Evolutionary conservation across 495 filamentous ascomycete genomes (phyloP).

Genomic region (Neurospora sp.): DNA sequence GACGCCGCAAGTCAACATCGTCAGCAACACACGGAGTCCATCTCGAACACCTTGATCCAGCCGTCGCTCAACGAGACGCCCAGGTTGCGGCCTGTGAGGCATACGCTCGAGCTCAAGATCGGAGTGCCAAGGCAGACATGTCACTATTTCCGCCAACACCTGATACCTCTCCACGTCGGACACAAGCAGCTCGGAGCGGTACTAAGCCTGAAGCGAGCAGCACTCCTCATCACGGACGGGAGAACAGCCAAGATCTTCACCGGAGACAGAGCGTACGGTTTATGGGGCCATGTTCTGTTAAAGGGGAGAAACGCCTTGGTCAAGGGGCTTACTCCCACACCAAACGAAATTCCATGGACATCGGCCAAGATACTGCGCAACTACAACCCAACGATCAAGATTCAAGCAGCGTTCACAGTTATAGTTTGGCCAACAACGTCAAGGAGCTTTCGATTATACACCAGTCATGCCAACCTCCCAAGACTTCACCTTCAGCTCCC

Average conservation of each 20-base stretch:
- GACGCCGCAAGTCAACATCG: slow-evolving; percentile 53
- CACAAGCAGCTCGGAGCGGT: neutral
- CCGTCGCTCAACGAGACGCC: slow-evolving; percentile 50
- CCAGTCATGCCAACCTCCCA: slow-evolving; percentile 5
- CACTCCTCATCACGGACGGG: neutral
- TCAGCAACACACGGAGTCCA: slow-evolving; percentile 41
- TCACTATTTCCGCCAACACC: slow-evolving; percentile 20
- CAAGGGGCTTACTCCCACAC: neutral
- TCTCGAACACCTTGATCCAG: slow-evolving; percentile 41
- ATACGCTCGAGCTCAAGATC: slow-evolving; percentile 47
- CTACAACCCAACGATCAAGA: slow-evolving; percentile 1
- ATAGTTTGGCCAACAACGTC: neutral
- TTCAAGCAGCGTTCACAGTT: slow-evolving; percentile 3
- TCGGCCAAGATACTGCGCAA: neutral
- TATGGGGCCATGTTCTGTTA: slow-evolving; percentile 28
- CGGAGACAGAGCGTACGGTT: slow-evolving; percentile 48
- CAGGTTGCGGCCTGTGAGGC: slow-evolving; percentile 58
- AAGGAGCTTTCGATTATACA: neutral
- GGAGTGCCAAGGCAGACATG: slow-evolving; percentile 31
- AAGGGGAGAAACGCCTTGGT: slow-evolving; percentile 9
- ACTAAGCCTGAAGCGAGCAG: neutral
- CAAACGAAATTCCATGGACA: neutral
- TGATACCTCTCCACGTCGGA: slow-evolving; percentile 13
- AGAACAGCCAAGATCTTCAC: slow-evolving; percentile 16
- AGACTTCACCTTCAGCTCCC: slow-evolving; percentile 10